Evolutionary conservation across 78 protist species (phyloP).

Genomic region (Ministeria vibrans): DNA sequence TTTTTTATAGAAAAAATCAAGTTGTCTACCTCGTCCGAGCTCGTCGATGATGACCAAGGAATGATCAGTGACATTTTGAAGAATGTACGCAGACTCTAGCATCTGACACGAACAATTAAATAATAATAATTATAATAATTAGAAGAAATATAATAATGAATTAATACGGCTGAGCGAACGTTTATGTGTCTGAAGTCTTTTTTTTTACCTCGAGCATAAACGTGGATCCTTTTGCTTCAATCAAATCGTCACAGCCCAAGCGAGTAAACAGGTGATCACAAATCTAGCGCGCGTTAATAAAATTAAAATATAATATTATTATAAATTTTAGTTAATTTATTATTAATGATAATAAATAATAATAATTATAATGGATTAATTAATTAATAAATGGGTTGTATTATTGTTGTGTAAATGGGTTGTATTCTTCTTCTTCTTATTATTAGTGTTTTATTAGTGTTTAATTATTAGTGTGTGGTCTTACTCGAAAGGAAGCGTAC

Average conservation of each 20-base stretch:
- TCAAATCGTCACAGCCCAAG: slow-evolving; percentile 24
- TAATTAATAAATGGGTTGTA: too few species aligned
- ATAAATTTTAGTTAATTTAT: too few species aligned
- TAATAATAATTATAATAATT: neutral
- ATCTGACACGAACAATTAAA: neutral
- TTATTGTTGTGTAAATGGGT: too few species aligned
- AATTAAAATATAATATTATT: too few species aligned
- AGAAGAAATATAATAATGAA: neutral
- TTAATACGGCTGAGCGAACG: neutral
- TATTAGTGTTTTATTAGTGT: too few species aligned
- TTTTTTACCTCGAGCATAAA: slow-evolving; percentile 25
- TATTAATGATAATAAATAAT: too few species aligned
- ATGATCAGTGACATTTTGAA: neutral
- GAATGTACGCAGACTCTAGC: slow-evolving; percentile 24
- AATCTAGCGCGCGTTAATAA: too few species aligned
- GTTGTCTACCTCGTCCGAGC: slow-evolving; percentile 52
- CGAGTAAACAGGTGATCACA: slow-evolving; percentile 31
- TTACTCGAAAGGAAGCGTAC: slow-evolving; percentile 17
- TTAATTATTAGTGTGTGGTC: too few species aligned
- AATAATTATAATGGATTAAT: too few species aligned
- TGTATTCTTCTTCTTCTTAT: too few species aligned
- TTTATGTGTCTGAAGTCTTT: neutral
- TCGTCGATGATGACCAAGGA: slow-evolving; percentile 60
- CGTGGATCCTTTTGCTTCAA: slow-evolving; percentile 24
- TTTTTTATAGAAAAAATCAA: too few species aligned